Base-by-base conservation (phyloP, 1,139 yeast genomes). In the Pneumocystis canis region DNA sequence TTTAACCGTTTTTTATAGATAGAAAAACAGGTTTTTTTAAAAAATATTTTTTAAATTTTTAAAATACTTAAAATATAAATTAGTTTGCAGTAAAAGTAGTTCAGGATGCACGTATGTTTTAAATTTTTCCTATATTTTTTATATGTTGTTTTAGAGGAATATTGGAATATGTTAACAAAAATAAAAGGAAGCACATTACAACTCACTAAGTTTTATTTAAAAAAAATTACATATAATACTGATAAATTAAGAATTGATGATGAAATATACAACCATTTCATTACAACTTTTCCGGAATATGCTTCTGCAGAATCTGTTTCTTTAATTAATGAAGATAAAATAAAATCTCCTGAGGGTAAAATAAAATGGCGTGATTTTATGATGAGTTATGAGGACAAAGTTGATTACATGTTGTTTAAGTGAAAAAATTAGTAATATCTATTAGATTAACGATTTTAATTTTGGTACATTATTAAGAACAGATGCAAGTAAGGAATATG, bases 21-120 rank as follows among this genome's bases (percentile, higher is more conserved):
- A 9, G 33, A 14, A 30, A 25, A 57, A 40, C 39, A 40, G 59
- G 37, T 16, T 56, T n/a, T n/a, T n/a, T n/a, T 31, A 39, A 39
- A 33, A 9, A 60, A 61, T 60, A 18, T 56, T 60, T 30, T 39
- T 54, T 25, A 2, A 31, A 28, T 39, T 28, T 6, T 18, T 7
- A 28, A 16, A 20, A 30, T 32, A 54, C 16, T 25, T 80, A 68
- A 71, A 69, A 88, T 92, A 71, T 97, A 90, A 76, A 87, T 80
- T 97, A 90, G 77, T 92, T 92, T 72, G 97, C 98, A 61, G 98
- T 94, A 67, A 89, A 88, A 76, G 98, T 97, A 7, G 98, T 94
- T 32, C 84, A 83, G 75, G 97, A 94, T 74, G 94, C 96, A 66
- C 73, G 72, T 70, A 70, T 35, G 68, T 25, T 30, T n/a, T 2